phyloP scores from a whole-genome alignment of 2,329 filamentous ascomycete species.

The Dichotomopilus funicola region DNA sequence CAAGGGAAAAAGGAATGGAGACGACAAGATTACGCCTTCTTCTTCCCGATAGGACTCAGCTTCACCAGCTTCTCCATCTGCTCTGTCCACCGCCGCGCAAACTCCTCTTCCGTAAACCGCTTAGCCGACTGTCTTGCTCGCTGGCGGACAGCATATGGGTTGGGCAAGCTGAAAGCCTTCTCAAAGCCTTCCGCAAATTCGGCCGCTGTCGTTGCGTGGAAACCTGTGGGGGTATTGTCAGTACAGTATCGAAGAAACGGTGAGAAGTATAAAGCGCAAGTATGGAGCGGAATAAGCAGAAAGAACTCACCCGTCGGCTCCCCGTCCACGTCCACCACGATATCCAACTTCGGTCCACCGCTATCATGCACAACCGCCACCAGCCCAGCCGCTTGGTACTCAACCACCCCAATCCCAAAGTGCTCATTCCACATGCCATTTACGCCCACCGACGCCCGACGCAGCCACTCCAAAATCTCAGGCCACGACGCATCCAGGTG shows the following conservation, averaged over 20 bases:
- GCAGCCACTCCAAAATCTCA: conserved; percentile 73
- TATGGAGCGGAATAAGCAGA: not conserved
- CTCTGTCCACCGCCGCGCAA: conserved; percentile 68
- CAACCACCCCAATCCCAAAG: conserved; percentile 96
- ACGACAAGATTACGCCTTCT: not conserved
- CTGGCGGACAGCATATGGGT: conserved; percentile 67
- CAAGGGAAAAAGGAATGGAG: not conserved
- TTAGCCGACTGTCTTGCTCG: conserved; percentile 72
- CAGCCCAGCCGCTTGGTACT: conserved; percentile 92
- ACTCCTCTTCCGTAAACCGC: conserved; percentile 83
- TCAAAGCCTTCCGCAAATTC: conserved; percentile 80
- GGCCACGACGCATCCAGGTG: conserved; percentile 86
- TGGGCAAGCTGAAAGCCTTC: conserved; percentile 63
- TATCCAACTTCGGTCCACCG: conserved; percentile 88
- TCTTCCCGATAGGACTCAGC: not conserved
- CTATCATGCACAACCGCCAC: conserved; percentile 91
- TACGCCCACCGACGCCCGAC: conserved; percentile 73
- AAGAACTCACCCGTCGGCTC: conserved; percentile 60
- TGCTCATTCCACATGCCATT: conserved; percentile 99
- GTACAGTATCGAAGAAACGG: not conserved
- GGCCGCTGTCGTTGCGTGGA: conserved; percentile 69
- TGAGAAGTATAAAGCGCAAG: too few species aligned
- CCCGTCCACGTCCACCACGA: conserved; percentile 75
- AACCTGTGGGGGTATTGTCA: conserved; percentile 48
- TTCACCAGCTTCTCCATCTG: conserved; percentile 67